Conservation (phyloP, 1,139 yeast genomes). For the Geotrichum histeridarum region DNA sequence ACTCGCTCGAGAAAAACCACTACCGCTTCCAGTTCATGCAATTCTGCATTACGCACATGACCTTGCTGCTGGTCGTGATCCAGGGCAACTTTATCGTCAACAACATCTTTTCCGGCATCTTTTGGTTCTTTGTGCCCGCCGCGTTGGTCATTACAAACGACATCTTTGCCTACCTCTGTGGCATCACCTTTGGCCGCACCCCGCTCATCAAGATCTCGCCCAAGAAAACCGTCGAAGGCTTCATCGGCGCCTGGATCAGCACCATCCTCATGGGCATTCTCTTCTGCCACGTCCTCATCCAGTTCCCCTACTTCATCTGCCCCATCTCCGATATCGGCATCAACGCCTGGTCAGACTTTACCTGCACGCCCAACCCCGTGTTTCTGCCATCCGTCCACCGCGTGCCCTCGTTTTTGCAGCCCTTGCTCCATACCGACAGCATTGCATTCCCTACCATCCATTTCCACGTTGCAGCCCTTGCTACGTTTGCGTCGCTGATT, state of each 20-base stretch:
- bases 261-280: constrained; percentile 70
- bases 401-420: constrained; percentile 63
- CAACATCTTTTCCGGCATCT: constrained; percentile 81
- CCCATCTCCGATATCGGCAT: constrained; percentile 66
- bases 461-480: constrained; percentile 76
- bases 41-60: constrained; percentile 91
- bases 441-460: constrained; percentile 77
- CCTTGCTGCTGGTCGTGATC: constrained; percentile 77
- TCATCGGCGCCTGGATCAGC: constrained; percentile 94
- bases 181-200: constrained; percentile 90
- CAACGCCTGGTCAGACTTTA: constrained; percentile 56
- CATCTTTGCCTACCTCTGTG: constrained; percentile 93
- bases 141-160: constrained; percentile 90
- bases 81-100: constrained; percentile 91
- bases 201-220: constrained; percentile 92
- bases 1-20: constrained; percentile 81
- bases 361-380: constrained; percentile 82
- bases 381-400: constrained; percentile 74
- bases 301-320: constrained; percentile 74
- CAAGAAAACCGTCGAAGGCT: constrained; percentile 95
- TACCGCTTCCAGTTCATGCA: constrained; percentile 91
- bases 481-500: constrained; percentile 90
- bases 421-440: constrained; percentile 41
- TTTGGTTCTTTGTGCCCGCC: constrained; percentile 91
- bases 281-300: constrained; percentile 58